Conservation (phyloP, 805 yeast species). For the Trichomonascus vanleenenianus region DNA sequence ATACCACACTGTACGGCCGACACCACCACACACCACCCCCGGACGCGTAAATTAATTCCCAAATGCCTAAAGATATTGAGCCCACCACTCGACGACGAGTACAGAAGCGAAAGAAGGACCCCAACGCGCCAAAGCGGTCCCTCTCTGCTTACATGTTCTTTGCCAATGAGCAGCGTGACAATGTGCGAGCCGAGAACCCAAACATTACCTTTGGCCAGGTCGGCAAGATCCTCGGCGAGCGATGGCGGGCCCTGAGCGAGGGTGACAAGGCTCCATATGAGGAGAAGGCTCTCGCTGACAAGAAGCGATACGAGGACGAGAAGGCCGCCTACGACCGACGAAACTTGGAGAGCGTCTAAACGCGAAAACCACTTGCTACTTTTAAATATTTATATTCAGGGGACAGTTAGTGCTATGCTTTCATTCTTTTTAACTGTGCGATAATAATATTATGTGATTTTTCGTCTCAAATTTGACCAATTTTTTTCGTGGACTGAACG, state of each 20-base stretch:
- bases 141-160: constrained; percentile 98
- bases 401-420: too few relatives aligned
- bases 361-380: too few relatives aligned
- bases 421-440: too few relatives aligned
- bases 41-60: background rate
- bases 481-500: too few relatives aligned
- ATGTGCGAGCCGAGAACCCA: constrained; percentile 92
- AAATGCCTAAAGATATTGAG: constrained; percentile 23
- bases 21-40: too few relatives aligned
- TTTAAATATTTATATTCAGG: too few relatives aligned
- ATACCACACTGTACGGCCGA: too few relatives aligned
- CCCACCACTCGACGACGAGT: constrained; percentile 6
- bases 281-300: constrained; percentile 88
- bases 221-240: constrained; percentile 91
- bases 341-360: too few relatives aligned
- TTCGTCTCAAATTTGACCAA: too few relatives aligned
- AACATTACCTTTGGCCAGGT: constrained; percentile 90
- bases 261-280: constrained; percentile 88
- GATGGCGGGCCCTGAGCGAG: constrained; percentile 83
- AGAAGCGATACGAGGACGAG: constrained; percentile 94
- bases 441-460: too few relatives aligned
- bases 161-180: constrained; percentile 95
- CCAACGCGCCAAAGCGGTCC: constrained; percentile 99
- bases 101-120: constrained; percentile 18
- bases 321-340: constrained; percentile 55